Base-by-base conservation (phyloP, 2,329 filamentous ascomycete species). In the Sordariomycetes sp. region DNA sequence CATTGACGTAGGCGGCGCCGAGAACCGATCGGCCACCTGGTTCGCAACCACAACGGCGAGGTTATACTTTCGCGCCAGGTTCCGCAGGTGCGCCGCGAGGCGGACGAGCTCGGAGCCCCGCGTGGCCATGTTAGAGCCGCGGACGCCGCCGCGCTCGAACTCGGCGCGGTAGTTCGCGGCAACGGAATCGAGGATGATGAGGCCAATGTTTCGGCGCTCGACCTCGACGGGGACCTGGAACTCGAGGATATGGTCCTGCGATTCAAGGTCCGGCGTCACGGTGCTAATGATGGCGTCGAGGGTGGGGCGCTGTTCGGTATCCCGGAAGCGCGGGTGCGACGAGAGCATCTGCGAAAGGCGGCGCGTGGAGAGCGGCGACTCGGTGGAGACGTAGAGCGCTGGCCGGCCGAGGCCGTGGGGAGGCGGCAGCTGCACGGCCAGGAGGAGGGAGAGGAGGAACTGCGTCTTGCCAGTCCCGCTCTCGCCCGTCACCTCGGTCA, bases 391-490 rank as follows among this genome's bases (percentile, higher is more conserved):
- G 75, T 99, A 99, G 39, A 99, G 78, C 1, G 89, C 86, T n/a
- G 84, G 79, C 60, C 84, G 83, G 42, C 80, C 80, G 0, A 90
- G 77, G 6, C 89, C 90, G 50, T 77, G 76, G 0, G 89, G 87
- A 1, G 82, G 72, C 2, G 88, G 84, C 4, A 97, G 84, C 69
- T 99, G 94, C 17, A 86, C 85, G 35, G 91, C 80, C 36, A 97
- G 83, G 52, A 95, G 84, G 32, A 99, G 79, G 24, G 86, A 85
- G 32, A 97, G 80, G 32, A 97, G 84, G 65, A 96, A 83, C 69
- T 99, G 94, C 1, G 94, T 96, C 78, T 99, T 99, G 65, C 92
- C 94, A 62, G 85, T 88, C 64, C 91, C 94, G 62, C 90, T 95
- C 74, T 97, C 94, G 59, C 94, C 94, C 1, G 90, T 87, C 60